A percentile compares a stretch with the other conserved stretches of the same genome.
These are phyloP conservation scores for Hyaloscypha bicolor DNA, from an alignment of 495 filamentous ascomycete species.

Conservation along the genomic window DNA sequence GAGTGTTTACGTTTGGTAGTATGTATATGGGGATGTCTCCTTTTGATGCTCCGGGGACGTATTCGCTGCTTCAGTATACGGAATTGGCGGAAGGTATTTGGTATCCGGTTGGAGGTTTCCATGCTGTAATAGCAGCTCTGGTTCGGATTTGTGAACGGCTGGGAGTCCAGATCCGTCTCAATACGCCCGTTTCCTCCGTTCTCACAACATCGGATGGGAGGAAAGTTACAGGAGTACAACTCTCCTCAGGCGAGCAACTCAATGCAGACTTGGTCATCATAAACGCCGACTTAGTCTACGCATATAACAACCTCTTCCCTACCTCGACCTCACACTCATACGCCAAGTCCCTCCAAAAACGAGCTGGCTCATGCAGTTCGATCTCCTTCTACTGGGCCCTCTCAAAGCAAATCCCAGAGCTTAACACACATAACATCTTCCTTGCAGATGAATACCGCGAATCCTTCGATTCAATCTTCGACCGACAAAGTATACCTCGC, in stretches of 20 bases:
- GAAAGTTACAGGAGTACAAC: constrained; percentile 54
- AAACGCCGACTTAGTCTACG: constrained; percentile 71
- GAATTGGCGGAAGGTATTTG: constrained; percentile 74
- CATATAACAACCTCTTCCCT: constrained; percentile 66
- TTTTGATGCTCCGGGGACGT: constrained; percentile 72
- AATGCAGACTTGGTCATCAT: constrained; percentile 63
- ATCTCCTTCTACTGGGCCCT: constrained; percentile 78
- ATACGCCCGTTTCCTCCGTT: constrained; percentile 51
- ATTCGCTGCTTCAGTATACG: constrained; percentile 71
- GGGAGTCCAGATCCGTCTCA: constrained; percentile 60
- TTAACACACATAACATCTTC: constrained; percentile 75
- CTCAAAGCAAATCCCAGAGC: constrained; percentile 52
- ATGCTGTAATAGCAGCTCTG: constrained; percentile 58
- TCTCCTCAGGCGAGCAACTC: constrained; percentile 53
- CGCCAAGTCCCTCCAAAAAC: constrained; percentile 47
- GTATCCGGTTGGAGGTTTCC: constrained; percentile 72
- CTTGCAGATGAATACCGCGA: constrained; percentile 68
- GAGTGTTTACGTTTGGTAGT: constrained; percentile 72
- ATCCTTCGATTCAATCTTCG: constrained; percentile 72
- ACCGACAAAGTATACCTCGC: constrained; percentile 59
- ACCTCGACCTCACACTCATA: constrained; percentile 39
- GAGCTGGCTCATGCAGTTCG: constrained; percentile 62
- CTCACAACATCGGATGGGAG: constrained; percentile 43
- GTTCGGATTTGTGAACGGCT: constrained; percentile 54
- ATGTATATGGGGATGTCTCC: constrained; percentile 82